A percentile compares a stretch with the other conserved stretches of the same genome.
phyloP scores from a whole-genome alignment of 306 rosid species.

The Cicer yamashitae region DNA sequence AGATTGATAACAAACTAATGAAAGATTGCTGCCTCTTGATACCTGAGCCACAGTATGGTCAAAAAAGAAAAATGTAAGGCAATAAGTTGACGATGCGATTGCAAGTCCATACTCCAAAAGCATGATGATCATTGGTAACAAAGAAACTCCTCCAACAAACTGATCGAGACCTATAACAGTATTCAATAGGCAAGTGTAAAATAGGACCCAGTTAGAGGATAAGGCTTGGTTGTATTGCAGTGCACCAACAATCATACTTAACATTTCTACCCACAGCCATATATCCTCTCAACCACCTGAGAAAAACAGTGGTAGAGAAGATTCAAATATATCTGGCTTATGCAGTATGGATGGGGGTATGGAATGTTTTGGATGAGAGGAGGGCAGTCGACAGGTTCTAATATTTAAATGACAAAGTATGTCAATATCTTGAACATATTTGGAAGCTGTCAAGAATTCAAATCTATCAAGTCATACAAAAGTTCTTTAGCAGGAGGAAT shows the following conservation, averaged over 20 bases:
- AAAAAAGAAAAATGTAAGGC: constrained; percentile 90
- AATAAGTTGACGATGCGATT: constrained; percentile 87
- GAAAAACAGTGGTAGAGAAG: neutral
- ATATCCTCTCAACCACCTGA: constrained; percentile 29
- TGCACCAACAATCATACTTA: constrained; percentile 7
- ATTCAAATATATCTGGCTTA: neutral
- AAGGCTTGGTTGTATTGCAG: constrained; percentile 17
- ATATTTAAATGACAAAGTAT: constrained; percentile 10
- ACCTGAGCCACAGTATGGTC: constrained; percentile 98
- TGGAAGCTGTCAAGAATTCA: too few relatives aligned
- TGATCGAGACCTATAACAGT: constrained; percentile 79
- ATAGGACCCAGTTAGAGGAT: constrained; percentile 10
- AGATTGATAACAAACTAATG: constrained; percentile 34
- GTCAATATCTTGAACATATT: constrained; percentile 1
- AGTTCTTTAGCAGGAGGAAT: too few relatives aligned
- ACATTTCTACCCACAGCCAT: constrained; percentile 21
- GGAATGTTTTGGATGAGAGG: constrained; percentile 5
- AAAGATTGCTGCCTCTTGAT: constrained; percentile 35
- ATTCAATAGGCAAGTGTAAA: constrained; percentile 35
- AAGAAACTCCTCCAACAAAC: constrained; percentile 82
- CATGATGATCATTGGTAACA: constrained; percentile 72
- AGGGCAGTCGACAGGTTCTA: neutral
- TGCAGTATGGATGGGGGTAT: neutral
- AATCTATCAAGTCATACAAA: too few relatives aligned
- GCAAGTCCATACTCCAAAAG: constrained; percentile 91